phyloP scores from a whole-genome alignment of 257 asterid genomes.

The Rubia yunnanensis region DNA sequence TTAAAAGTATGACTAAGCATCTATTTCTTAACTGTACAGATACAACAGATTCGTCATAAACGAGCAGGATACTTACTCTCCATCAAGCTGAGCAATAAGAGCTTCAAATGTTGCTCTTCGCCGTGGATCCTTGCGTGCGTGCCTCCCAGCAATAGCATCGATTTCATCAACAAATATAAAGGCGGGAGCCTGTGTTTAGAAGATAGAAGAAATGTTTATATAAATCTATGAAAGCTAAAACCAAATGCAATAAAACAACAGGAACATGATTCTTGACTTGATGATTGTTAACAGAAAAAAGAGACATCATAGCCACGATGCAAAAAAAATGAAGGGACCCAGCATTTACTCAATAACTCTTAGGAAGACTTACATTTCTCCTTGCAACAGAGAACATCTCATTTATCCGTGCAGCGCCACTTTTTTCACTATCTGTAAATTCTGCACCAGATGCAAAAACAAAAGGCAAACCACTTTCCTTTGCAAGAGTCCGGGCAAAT shows the following conservation, averaged over 20 bases:
- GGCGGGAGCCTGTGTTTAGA: constrained; percentile 77
- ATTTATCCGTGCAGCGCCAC: constrained; percentile 89
- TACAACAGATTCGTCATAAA: constrained; percentile 5
- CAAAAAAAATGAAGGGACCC: not conserved
- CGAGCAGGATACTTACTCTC: constrained; percentile 63
- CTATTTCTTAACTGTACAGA: not conserved
- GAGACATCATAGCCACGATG: not conserved
- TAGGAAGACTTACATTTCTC: constrained; percentile 67
- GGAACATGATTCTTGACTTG: not conserved
- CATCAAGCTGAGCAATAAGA: constrained; percentile 86
- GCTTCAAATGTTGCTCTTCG: constrained; percentile 89
- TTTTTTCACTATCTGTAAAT: constrained; percentile 90
- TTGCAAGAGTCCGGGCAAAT: constrained; percentile 88
- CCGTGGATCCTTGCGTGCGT: constrained; percentile 82
- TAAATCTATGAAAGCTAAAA: not conserved
- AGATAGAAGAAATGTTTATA: constrained; percentile 14
- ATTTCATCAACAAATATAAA: constrained; percentile 95
- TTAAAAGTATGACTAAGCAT: not conserved
- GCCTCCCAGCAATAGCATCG: constrained; percentile 99
- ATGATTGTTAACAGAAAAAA: not conserved
- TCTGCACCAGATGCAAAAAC: constrained; percentile 99
- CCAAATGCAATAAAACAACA: not conserved
- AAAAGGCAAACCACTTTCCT: constrained; percentile 94
- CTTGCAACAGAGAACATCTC: constrained; percentile 79
- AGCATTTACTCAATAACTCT: not conserved